These are phyloP conservation scores for Brasilioporus rufonigricans DNA, from an alignment of 768 basidiomycete species.

Conservation along the genomic window DNA sequence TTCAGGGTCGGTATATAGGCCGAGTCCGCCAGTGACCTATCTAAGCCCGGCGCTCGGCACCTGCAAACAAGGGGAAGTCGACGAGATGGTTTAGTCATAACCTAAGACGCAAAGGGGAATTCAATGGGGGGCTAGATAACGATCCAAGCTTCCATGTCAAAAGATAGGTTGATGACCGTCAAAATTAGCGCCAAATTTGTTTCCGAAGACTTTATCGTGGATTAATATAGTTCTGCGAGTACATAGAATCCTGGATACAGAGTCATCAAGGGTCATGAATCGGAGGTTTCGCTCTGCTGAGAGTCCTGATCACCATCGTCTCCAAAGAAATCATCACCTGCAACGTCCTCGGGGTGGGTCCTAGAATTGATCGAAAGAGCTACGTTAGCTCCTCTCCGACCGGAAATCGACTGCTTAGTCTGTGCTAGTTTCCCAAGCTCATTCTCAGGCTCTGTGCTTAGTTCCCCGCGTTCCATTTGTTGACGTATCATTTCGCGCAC, in stretches of 20 bases:
- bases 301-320: constrained; percentile 22
- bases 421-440: constrained; percentile 21
- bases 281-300: constrained; percentile 15
- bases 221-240: constrained; percentile 67
- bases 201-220: neutral
- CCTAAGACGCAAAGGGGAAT: too few relatives aligned
- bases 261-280: constrained; percentile 3
- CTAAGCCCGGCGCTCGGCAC: neutral
- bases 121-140: neutral
- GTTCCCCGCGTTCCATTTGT: constrained; percentile 58
- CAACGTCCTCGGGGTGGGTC: constrained; percentile 11
- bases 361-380: constrained; percentile 3
- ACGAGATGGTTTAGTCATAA: neutral
- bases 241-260: constrained; percentile 41
- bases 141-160: too few relatives aligned
- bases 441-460: constrained; percentile 61
- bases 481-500: constrained; percentile 57
- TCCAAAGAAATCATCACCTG: constrained; percentile 30
- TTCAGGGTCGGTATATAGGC: neutral
- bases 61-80: neutral
- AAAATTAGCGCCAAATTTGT: too few relatives aligned
- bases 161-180: neutral
- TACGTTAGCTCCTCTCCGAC: constrained; percentile 2
- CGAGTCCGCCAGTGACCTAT: neutral
- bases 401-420: neutral